Conservation (phyloP, 2,329 filamentous ascomycete species). For the Colletotrichum caudatum region DNA sequence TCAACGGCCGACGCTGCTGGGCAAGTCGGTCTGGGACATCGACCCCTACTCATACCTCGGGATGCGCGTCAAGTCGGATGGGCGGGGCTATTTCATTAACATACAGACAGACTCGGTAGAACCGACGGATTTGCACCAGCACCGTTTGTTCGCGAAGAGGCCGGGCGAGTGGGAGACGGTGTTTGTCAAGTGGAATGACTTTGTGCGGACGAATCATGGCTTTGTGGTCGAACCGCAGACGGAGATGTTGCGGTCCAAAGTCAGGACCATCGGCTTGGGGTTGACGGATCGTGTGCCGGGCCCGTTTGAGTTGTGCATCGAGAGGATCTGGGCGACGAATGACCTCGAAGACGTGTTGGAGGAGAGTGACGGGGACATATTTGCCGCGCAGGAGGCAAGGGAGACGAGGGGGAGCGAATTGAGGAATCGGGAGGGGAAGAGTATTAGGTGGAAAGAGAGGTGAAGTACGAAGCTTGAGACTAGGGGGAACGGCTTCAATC, state of each 20-base stretch:
- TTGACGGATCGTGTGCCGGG: conserved; percentile 90
- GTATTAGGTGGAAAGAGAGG: conserved; percentile 50
- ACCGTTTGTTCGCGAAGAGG: conserved; percentile 82
- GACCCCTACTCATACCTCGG: conserved; percentile 91
- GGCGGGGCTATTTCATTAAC: conserved; percentile 93
- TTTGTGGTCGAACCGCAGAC: conserved; percentile 93
- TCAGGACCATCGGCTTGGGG: conserved; percentile 87
- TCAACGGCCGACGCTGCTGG: conserved; percentile 82
- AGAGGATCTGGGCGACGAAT: conserved; percentile 93
- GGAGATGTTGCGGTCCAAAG: conserved; percentile 87
- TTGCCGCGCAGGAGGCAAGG: conserved; percentile 28
- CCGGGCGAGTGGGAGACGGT: conserved; percentile 95
- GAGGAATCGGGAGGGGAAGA: conserved; percentile 54
- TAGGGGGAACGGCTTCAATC: not conserved
- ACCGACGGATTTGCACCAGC: conserved; percentile 95
- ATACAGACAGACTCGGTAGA: conserved; percentile 95
- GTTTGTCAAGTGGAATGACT: conserved; percentile 90
- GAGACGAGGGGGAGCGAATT: conserved; percentile 46
- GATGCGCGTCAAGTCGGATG: conserved; percentile 89
- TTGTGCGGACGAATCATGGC: conserved; percentile 94
- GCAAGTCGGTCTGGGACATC: conserved; percentile 86
- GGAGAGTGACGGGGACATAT: conserved; percentile 40
- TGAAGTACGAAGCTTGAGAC: not conserved
- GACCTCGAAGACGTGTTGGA: conserved; percentile 46
- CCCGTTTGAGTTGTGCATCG: conserved; percentile 87